Conservation (phyloP, 2,329 filamentous ascomycete genomes). For the Beauveria sp. region DNA sequence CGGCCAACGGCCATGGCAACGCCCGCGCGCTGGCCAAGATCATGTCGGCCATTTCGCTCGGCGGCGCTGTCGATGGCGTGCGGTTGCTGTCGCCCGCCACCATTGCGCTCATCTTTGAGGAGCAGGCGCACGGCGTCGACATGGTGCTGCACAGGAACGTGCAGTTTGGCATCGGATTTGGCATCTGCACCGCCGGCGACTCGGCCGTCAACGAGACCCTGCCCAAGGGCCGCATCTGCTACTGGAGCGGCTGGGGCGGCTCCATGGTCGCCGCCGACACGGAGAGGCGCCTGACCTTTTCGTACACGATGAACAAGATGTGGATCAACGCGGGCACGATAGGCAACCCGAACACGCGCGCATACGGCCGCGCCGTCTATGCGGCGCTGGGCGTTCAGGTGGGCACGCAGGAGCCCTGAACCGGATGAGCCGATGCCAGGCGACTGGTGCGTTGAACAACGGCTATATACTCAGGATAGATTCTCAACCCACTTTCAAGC, state of each 20-base stretch:
- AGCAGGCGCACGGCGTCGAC: conserved; percentile 35
- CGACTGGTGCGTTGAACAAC: background rate
- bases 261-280: conserved; percentile 36
- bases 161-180: conserved; percentile 36
- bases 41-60: conserved; percentile 23
- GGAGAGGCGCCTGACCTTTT: conserved; percentile 32
- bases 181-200: conserved; percentile 21
- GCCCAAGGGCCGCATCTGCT: conserved; percentile 23
- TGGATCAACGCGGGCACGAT: background rate
- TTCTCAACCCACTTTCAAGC: too few species aligned
- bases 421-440: background rate
- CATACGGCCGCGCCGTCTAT: conserved; percentile 1
- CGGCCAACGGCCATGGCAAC: conserved; percentile 38
- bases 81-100: conserved; percentile 32
- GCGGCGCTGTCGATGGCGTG: conserved; percentile 16
- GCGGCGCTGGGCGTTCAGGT: conserved; percentile 1
- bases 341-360: conserved; percentile 1
- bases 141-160: conserved; percentile 26
- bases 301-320: conserved; percentile 41
- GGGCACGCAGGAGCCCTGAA: background rate
- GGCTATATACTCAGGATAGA: background rate
- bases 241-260: conserved; percentile 40
- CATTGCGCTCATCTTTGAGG: conserved; percentile 35
- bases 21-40: conserved; percentile 34
- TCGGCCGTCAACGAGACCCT: conserved; percentile 20